phyloP scores from a whole-genome alignment of 176 grass and related monocot genomes.

The Metroxylon sagu region DNA sequence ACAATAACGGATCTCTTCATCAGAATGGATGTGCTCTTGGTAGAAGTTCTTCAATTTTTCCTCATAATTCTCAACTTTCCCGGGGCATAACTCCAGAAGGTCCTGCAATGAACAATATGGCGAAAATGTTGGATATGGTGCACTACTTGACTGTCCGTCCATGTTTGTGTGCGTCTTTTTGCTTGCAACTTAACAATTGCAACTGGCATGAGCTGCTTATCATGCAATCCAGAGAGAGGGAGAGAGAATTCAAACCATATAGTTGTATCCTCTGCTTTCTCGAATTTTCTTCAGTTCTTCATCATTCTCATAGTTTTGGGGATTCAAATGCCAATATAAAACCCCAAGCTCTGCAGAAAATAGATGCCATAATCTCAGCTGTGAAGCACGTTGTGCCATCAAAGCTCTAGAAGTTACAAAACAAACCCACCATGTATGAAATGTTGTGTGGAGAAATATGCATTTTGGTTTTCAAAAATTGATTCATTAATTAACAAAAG shows the following conservation, averaged over 20 bases:
- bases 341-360: conserved; percentile 72
- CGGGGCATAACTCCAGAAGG: conserved; percentile 65
- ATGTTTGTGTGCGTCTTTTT: no score
- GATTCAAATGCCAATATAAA: conserved; percentile 74
- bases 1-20: conserved; percentile 93
- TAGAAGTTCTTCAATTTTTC: conserved; percentile 86
- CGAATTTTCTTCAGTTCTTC: conserved; percentile 66
- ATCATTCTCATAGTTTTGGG: conserved; percentile 56
- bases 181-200: no score
- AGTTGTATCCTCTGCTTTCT: conserved; percentile 73
- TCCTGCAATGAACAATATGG: conserved; percentile 37
- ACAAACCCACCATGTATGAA: not conserved
- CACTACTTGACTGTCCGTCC: not conserved
- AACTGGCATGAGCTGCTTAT: no score
- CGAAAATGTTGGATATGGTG: conserved; percentile 5
- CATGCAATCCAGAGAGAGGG: not conserved
- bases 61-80: conserved; percentile 82
- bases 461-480: no score
- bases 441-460: no score
- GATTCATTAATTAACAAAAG: no score
- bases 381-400: not conserved
- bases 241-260: conserved; percentile 36
- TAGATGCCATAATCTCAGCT: not conserved
- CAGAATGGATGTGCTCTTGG: conserved; percentile 70
- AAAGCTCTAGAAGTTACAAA: not conserved